phyloP scores from a whole-genome alignment of 495 filamentous ascomycete genomes.

The Hypoxylon lienhwacheense region DNA sequence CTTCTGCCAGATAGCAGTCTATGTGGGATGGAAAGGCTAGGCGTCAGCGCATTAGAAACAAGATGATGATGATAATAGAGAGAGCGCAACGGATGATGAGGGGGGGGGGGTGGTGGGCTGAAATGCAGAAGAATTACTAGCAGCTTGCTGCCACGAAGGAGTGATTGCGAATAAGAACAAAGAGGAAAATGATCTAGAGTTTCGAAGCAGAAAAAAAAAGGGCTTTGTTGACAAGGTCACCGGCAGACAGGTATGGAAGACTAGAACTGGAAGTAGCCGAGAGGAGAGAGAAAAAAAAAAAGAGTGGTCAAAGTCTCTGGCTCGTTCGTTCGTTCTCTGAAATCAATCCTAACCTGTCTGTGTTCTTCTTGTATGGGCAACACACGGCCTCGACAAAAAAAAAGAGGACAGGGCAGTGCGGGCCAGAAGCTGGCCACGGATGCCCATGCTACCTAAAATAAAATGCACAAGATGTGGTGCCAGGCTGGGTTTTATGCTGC shows the following conservation, averaged over 20 bases:
- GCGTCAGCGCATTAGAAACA: constrained; percentile 38
- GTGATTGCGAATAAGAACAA: constrained; percentile 34
- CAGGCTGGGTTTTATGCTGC: constrained; percentile 19
- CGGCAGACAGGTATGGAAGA: constrained; percentile 29
- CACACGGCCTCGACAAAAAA: constrained; percentile 34
- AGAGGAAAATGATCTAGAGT: constrained; percentile 30
- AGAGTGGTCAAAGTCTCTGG: constrained; percentile 34
- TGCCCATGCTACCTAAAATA: constrained; percentile 42
- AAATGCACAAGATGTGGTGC: constrained; percentile 20
- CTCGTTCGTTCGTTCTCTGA: constrained; percentile 29
- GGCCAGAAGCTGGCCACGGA: constrained; percentile 40
- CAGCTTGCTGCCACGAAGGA: constrained; percentile 40
- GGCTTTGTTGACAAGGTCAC: constrained; percentile 42
- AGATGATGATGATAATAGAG: constrained; percentile 35
- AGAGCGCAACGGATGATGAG: constrained; percentile 37
- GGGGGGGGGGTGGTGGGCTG: constrained; percentile 24
- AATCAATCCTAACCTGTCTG: constrained; percentile 23
- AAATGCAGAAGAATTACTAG: constrained; percentile 33
- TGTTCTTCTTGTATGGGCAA: constrained; percentile 18
- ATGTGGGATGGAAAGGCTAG: constrained; percentile 38
- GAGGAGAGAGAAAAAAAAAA: constrained; percentile 34
- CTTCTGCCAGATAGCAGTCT: constrained; percentile 45
- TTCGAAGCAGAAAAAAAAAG: constrained; percentile 21
- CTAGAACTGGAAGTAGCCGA: constrained; percentile 37
- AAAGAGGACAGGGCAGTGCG: constrained; percentile 43